These are phyloP conservation scores for Colletotrichum chlorophyti DNA, from an alignment of 2,329 filamentous ascomycete species.

Conservation along the genomic window DNA sequence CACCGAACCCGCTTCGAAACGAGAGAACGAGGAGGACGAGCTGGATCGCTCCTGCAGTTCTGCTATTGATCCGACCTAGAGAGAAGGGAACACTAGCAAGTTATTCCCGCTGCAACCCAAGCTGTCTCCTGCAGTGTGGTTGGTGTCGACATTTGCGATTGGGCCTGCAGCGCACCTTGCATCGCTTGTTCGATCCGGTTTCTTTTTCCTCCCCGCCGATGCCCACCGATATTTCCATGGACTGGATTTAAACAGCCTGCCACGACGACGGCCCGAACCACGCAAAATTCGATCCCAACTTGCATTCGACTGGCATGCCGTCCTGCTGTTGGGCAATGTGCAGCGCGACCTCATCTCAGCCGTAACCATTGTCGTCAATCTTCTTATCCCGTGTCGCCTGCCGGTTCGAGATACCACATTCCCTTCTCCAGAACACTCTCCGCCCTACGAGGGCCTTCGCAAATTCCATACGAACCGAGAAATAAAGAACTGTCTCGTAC, in stretches of 20 bases:
- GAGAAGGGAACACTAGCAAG: too few relatives aligned
- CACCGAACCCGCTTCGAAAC: background rate
- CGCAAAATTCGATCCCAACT: background rate
- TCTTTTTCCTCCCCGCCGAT: conserved; percentile 5
- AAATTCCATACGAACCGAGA: background rate
- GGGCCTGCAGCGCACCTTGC: background rate
- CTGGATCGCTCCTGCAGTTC: background rate
- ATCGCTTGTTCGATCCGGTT: background rate
- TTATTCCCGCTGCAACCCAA: too few relatives aligned
- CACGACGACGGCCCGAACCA: background rate
- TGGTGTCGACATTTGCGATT: conserved; percentile 8
- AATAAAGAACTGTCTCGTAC: background rate
- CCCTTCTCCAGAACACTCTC: background rate
- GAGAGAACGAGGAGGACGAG: background rate
- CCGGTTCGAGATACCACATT: background rate
- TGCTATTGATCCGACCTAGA: background rate
- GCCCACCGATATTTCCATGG: background rate
- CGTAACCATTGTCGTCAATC: conserved; percentile 10
- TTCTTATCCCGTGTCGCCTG: too few relatives aligned
- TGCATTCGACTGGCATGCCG: conserved; percentile 22
- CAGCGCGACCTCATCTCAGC: conserved; percentile 13
- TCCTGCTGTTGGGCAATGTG: conserved; percentile 26
- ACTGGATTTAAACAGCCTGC: background rate
- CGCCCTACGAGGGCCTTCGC: background rate
- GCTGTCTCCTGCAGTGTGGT: background rate